phyloP scores from a whole-genome alignment of 2,329 filamentous ascomycete genomes.

The Erysiphe pulchra region DNA sequence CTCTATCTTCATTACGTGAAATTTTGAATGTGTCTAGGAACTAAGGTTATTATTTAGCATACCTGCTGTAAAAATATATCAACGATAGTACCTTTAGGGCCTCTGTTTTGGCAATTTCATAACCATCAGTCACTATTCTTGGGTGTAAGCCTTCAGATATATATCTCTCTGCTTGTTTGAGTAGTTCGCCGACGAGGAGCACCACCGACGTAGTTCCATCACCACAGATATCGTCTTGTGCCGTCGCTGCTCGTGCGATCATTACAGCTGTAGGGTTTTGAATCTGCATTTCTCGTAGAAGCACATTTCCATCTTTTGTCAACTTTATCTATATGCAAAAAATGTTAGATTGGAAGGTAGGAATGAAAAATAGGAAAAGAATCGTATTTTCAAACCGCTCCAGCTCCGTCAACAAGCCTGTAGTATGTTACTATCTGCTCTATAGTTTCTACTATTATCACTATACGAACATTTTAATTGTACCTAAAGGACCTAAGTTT shows the following conservation, averaged over 20 bases:
- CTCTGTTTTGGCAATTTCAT: constrained; percentile 88
- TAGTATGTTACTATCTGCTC: constrained; percentile 6
- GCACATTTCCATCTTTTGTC: constrained; percentile 93
- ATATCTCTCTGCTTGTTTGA: constrained; percentile 93
- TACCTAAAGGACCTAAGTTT: constrained; percentile 80
- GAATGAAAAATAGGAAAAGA: constrained; percentile 1
- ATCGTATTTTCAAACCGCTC: constrained; percentile 25
- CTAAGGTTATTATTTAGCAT: constrained; percentile 17
- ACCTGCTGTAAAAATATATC: not conserved
- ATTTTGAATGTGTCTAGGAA: constrained; percentile 93
- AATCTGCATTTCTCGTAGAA: constrained; percentile 64
- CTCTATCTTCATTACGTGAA: constrained; percentile 64
- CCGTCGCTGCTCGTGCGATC: constrained; percentile 65
- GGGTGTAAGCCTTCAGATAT: constrained; percentile 95
- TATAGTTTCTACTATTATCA: not conserved
- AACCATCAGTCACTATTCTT: constrained; percentile 87
- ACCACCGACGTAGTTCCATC: constrained; percentile 96
- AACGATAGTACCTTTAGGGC: constrained; percentile 41
- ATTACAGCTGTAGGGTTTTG: constrained; percentile 92
- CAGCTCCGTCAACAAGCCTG: constrained; percentile 44
- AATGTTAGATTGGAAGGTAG: constrained; percentile 7
- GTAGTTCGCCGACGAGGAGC: constrained; percentile 75
- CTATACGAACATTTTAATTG: constrained; percentile 64
- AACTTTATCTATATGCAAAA: constrained; percentile 53
- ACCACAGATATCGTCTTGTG: constrained; percentile 94